Evolutionary conservation across 140 eudicot genomes (phyloP).

Genomic region (Bidens hawaiensis): DNA sequence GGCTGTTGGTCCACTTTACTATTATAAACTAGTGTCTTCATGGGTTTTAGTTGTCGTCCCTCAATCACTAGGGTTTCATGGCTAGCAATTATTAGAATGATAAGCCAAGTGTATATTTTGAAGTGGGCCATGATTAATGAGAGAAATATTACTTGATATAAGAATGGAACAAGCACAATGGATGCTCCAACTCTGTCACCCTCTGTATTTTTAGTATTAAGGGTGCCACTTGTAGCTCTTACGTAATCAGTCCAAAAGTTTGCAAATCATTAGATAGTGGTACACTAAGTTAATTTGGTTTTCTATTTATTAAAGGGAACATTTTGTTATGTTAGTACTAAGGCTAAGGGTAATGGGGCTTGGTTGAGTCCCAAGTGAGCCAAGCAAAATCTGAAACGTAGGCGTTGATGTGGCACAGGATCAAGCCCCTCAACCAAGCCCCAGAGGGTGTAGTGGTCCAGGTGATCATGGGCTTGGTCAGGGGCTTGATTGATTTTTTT

Average conservation of each 20-base stretch:
- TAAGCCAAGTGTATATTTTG: slow-evolving; percentile 16
- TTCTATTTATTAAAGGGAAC: not conserved
- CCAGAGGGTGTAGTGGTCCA: too few relatives aligned
- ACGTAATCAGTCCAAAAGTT: not conserved
- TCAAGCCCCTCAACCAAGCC: too few relatives aligned
- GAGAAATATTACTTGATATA: not conserved
- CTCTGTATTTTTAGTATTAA: slow-evolving; percentile 42
- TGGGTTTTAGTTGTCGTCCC: slow-evolving; percentile 39
- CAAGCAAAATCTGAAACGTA: too few relatives aligned
- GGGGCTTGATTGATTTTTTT: too few relatives aligned
- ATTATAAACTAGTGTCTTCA: slow-evolving; percentile 11
- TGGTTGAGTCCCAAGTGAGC: too few relatives aligned
- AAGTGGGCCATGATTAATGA: slow-evolving; percentile 34
- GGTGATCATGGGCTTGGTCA: too few relatives aligned
- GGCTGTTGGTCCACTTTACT: not conserved
- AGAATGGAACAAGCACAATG: slow-evolving; percentile 31
- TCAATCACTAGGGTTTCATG: slow-evolving; percentile 25
- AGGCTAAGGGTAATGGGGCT: too few relatives aligned
- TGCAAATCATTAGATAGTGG: slow-evolving; percentile 11
- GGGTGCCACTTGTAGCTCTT: slow-evolving; percentile 14
- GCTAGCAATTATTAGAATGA: slow-evolving; percentile 26
- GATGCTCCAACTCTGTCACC: slow-evolving; percentile 32
- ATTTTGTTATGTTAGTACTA: too few relatives aligned
- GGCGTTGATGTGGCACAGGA: too few relatives aligned
- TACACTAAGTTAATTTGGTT: slow-evolving; percentile 6